Evolutionary conservation across 2,329 filamentous ascomycete species (phyloP).

Genomic region (Karstenula rhodostoma): DNA sequence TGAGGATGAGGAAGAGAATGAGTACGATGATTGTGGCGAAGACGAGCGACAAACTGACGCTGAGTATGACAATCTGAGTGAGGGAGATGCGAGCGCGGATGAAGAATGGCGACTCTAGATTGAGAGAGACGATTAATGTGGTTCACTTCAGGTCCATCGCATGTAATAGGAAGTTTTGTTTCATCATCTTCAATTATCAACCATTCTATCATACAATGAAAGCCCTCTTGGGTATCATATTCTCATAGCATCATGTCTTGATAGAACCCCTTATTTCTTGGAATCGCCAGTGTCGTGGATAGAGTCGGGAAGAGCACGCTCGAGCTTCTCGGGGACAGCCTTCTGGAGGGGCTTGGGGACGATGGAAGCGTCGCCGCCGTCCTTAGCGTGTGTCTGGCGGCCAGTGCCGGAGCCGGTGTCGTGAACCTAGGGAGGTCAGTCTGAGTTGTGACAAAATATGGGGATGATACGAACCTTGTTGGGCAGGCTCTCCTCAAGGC

Average conservation of each 20-base stretch:
- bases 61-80: not conserved
- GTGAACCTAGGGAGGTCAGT: conserved; percentile 42
- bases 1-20: not conserved
- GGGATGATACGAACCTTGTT: conserved; percentile 36
- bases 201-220: not conserved
- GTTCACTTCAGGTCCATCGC: too few relatives aligned
- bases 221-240: not conserved
- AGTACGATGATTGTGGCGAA: not conserved
- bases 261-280: not conserved
- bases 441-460: not conserved
- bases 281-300: conserved; percentile 53
- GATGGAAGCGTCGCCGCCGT: conserved; percentile 46
- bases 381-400: conserved; percentile 52
- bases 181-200: not conserved
- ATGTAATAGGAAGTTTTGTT: not conserved
- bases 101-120: not conserved
- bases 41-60: not conserved
- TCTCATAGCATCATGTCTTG: not conserved
- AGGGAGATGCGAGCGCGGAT: not conserved
- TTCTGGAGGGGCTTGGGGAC: conserved; percentile 56
- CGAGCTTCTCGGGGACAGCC: conserved; percentile 54
- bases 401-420: conserved; percentile 47
- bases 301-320: conserved; percentile 53
- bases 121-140: too few relatives aligned
- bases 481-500: conserved; percentile 51